Evolutionary conservation across 2,329 filamentous ascomycete genomes (phyloP).

Genomic region (Fusarium albidum): DNA sequence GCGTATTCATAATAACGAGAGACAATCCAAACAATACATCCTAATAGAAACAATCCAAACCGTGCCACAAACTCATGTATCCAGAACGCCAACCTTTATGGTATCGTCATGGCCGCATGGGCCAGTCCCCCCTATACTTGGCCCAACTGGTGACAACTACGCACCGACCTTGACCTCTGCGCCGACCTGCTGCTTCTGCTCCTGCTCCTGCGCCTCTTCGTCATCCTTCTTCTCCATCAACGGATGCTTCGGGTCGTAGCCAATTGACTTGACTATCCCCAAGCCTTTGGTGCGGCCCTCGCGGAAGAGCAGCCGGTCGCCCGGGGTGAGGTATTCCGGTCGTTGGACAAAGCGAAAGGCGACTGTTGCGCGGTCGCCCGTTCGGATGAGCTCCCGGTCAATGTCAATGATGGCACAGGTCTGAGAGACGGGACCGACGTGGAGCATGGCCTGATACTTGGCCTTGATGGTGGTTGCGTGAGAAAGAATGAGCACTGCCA

Average conservation of each 20-base stretch:
- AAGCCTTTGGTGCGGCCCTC: slow-evolving; percentile 95
- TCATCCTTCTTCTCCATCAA: slow-evolving; percentile 41
- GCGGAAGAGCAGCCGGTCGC: slow-evolving; percentile 89
- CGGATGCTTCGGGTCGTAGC: slow-evolving; percentile 76
- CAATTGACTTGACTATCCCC: slow-evolving; percentile 90
- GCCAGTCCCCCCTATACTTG: not conserved
- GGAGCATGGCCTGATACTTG: slow-evolving; percentile 97
- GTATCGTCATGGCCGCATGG: slow-evolving; percentile 21
- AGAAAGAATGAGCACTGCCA: slow-evolving; percentile 84
- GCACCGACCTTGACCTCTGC: slow-evolving; percentile 38
- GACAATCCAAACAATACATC: slow-evolving; percentile 9
- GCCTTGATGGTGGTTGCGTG: slow-evolving; percentile 97
- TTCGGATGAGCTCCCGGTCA: slow-evolving; percentile 93
- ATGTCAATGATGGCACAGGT: slow-evolving; percentile 98
- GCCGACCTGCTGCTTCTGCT: slow-evolving; percentile 29
- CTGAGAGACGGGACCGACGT: slow-evolving; percentile 93
- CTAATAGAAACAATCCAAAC: not conserved
- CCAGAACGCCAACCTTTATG: slow-evolving; percentile 27
- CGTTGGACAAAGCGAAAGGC: slow-evolving; percentile 95
- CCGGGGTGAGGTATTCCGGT: slow-evolving; percentile 89
- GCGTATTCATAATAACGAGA: slow-evolving; percentile 26
- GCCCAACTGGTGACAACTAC: slow-evolving; percentile 10
- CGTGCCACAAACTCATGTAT: slow-evolving; percentile 7
- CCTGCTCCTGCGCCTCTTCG: slow-evolving; percentile 32
- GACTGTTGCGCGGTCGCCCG: slow-evolving; percentile 91